These are phyloP conservation scores for Acer negundo DNA, from an alignment of 345 rosid species.

Conservation along the genomic window DNA sequence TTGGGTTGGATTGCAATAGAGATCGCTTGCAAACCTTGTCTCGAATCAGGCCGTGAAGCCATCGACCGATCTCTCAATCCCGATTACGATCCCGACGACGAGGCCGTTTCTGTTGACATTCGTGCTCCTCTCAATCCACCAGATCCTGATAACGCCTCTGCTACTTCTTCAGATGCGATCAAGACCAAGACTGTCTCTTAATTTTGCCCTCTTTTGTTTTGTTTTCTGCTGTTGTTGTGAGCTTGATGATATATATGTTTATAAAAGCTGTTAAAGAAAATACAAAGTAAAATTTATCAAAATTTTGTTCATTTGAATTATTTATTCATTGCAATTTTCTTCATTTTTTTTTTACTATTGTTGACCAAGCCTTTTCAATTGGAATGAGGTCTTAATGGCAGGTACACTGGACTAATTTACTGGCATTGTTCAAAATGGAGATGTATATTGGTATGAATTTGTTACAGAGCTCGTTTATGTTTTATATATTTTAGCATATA, in stretches of 20 bases:
- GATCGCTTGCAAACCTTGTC: conserved; percentile 85
- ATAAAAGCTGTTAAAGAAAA: background rate
- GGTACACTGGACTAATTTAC: too few relatives aligned
- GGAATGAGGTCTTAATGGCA: too few relatives aligned
- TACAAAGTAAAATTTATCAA: too few relatives aligned
- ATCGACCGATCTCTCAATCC: conserved; percentile 81
- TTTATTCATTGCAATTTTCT: background rate
- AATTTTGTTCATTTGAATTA: background rate
- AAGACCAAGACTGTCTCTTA: conserved; percentile 33
- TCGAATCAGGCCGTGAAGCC: conserved; percentile 72
- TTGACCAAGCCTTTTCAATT: too few relatives aligned
- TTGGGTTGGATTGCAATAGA: conserved; percentile 82
- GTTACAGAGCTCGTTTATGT: too few relatives aligned
- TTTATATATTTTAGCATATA: too few relatives aligned
- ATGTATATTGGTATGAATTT: too few relatives aligned
- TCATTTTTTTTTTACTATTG: too few relatives aligned
- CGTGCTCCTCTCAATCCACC: conserved; percentile 48
- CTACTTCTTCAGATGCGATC: conserved; percentile 29
- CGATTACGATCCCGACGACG: conserved; percentile 77
- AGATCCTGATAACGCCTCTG: conserved; percentile 8
- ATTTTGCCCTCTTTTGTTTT: background rate
- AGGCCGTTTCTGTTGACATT: background rate
- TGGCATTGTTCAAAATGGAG: too few relatives aligned
- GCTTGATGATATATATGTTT: background rate
- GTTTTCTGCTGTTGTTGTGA: background rate